Conservation (phyloP, 805 yeast species). For the Lipomyces yamadae region DNA sequence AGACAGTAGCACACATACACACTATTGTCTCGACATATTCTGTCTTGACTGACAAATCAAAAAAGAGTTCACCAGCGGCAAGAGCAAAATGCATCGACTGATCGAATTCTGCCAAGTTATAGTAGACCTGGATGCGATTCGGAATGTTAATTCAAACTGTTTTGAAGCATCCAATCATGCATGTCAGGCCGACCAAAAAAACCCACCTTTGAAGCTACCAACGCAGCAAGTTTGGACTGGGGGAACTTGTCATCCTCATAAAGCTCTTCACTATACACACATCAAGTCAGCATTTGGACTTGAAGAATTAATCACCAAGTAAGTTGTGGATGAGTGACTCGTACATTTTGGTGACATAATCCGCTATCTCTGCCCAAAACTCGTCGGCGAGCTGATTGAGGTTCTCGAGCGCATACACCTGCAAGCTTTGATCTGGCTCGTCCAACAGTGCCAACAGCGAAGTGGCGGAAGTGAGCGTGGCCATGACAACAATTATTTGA, state of each 20-base stretch:
- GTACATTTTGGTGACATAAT: constrained; percentile 73
- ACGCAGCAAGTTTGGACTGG: constrained; percentile 82
- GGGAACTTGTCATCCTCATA: constrained; percentile 83
- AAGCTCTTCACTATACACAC: constrained; percentile 65
- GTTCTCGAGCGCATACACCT: constrained; percentile 81
- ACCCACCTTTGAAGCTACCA: constrained; percentile 81
- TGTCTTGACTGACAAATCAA: constrained; percentile 73
- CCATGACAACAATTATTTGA: constrained; percentile 19
- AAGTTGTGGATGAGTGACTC: constrained; percentile 10
- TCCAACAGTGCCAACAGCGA: constrained; percentile 87
- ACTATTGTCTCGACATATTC: constrained; percentile 93
- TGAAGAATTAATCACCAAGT: not conserved
- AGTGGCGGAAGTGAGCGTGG: constrained; percentile 73
- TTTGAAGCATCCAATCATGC: not conserved
- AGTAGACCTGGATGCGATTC: constrained; percentile 52
- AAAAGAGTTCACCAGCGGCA: constrained; percentile 80
- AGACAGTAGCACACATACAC: constrained; percentile 41
- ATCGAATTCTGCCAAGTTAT: constrained; percentile 92
- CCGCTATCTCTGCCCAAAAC: constrained; percentile 97
- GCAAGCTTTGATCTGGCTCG: constrained; percentile 78
- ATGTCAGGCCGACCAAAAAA: not conserved
- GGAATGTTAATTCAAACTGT: not conserved
- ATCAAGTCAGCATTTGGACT: not conserved
- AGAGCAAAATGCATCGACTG: constrained; percentile 87
- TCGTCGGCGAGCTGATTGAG: constrained; percentile 84